These are phyloP conservation scores for Ascochyta lentis DNA, from an alignment of 2,329 filamentous ascomycete species.

Conservation along the genomic window DNA sequence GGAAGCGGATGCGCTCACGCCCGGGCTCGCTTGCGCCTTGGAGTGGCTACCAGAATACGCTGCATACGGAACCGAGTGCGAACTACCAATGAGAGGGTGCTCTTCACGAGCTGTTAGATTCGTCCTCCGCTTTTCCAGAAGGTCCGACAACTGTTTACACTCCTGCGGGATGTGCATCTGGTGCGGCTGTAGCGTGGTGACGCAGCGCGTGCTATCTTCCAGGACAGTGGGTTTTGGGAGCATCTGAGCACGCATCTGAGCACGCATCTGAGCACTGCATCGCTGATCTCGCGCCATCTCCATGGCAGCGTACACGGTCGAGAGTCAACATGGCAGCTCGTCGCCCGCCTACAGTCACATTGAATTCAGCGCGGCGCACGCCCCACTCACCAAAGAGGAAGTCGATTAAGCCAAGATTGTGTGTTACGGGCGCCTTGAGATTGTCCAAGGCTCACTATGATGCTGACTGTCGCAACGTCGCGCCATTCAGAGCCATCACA, in stretches of 20 bases:
- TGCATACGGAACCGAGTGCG: slow-evolving; percentile 23
- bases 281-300: background rate
- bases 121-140: slow-evolving; percentile 9
- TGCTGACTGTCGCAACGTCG: slow-evolving; percentile 1
- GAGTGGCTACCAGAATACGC: slow-evolving; percentile 19
- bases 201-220: slow-evolving; percentile 2
- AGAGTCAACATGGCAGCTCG: background rate
- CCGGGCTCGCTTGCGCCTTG: slow-evolving; percentile 25
- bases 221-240: slow-evolving; percentile 3
- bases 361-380: background rate
- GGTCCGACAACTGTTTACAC: background rate
- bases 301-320: background rate
- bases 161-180: background rate
- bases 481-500: background rate
- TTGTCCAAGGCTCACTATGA: slow-evolving; percentile 9
- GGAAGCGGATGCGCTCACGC: slow-evolving; percentile 34
- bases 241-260: background rate
- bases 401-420: background rate
- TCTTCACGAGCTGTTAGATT: slow-evolving; percentile 4
- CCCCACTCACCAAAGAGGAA: slow-evolving; percentile 5
- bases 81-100: slow-evolving; percentile 14
- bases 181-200: slow-evolving; percentile 15
- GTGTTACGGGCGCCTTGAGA: slow-evolving; percentile 1
- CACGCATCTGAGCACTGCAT: background rate
- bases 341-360: background rate